Conservation (phyloP, 495 filamentous ascomycete species). For the Amorphotheca resinae region DNA sequence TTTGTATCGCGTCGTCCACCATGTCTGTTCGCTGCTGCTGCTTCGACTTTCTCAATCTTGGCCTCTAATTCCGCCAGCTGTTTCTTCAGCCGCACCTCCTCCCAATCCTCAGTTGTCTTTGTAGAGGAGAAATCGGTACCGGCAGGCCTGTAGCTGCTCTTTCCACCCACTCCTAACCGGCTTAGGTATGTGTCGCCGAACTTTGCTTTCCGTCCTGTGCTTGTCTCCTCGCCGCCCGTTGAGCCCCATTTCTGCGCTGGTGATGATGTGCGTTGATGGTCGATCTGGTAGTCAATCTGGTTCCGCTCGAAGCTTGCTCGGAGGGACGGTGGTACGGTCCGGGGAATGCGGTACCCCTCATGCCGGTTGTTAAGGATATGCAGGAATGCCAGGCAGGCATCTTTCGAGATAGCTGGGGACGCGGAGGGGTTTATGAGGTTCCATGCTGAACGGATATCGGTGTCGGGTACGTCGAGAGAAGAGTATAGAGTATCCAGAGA, state of each 20-base stretch:
- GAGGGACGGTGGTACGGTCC: conserved; percentile 81
- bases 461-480: conserved; percentile 88
- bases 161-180: conserved; percentile 73
- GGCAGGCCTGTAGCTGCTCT: conserved; percentile 47
- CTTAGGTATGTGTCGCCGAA: conserved; percentile 95
- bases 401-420: conserved; percentile 71
- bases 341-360: conserved; percentile 87
- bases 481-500: conserved; percentile 76
- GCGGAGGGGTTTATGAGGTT: conserved; percentile 90
- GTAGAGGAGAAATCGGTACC: conserved; percentile 70
- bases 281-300: conserved; percentile 88
- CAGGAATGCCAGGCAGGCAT: conserved; percentile 85
- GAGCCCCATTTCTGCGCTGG: conserved; percentile 51
- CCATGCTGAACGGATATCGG: conserved; percentile 87
- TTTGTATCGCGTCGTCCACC: conserved; percentile 49
- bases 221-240: conserved; percentile 52
- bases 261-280: conserved; percentile 46
- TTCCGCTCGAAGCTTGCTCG: conserved; percentile 86
- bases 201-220: conserved; percentile 79
- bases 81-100: conserved; percentile 88
- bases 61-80: conserved; percentile 79
- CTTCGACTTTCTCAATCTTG: conserved; percentile 66
- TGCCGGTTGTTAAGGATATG: conserved; percentile 92
- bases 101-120: conserved; percentile 73
- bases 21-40: conserved; percentile 42